Evolutionary conservation across 2,329 filamentous ascomycete species (phyloP).

Genomic region (Polytolypa hystricis): DNA sequence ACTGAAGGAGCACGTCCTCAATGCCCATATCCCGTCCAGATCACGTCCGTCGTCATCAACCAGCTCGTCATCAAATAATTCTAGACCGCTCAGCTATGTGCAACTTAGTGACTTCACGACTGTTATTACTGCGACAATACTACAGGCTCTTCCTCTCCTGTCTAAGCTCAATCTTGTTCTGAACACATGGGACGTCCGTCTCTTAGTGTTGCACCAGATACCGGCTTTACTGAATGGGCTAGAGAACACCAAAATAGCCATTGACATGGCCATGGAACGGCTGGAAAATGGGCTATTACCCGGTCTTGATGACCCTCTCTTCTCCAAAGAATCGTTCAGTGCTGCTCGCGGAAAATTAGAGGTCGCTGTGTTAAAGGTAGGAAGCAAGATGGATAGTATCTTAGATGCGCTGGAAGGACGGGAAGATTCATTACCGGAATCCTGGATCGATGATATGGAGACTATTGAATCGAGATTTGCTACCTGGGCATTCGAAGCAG

Average conservation of each 20-base stretch:
- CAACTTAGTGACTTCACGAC: constrained; percentile 83
- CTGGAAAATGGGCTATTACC: constrained; percentile 19
- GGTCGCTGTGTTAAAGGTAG: constrained; percentile 57
- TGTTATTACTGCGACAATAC: constrained; percentile 76
- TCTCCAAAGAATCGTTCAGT: constrained; percentile 30
- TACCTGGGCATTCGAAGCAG: constrained; percentile 69
- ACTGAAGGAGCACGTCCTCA: constrained; percentile 76
- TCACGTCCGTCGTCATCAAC: constrained; percentile 42
- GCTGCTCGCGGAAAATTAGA: constrained; percentile 47
- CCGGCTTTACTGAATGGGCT: constrained; percentile 58
- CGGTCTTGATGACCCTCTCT: constrained; percentile 17
- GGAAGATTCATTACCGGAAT: constrained; percentile 70
- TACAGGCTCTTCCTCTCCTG: constrained; percentile 77
- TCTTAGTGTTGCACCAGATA: constrained; percentile 63
- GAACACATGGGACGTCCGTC: constrained; percentile 63
- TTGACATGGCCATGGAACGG: constrained; percentile 24
- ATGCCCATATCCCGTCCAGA: constrained; percentile 60
- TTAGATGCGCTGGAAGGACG: constrained; percentile 76
- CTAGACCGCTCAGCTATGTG: constrained; percentile 42
- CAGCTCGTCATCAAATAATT: constrained; percentile 30
- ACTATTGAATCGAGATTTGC: constrained; percentile 64
- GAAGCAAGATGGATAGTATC: constrained; percentile 68
- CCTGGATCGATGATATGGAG: constrained; percentile 83
- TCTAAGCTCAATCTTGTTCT: constrained; percentile 64
- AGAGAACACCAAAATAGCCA: constrained; percentile 25